Base-by-base conservation (phyloP, 306 rosid species). In the Prunus fruticosa region DNA sequence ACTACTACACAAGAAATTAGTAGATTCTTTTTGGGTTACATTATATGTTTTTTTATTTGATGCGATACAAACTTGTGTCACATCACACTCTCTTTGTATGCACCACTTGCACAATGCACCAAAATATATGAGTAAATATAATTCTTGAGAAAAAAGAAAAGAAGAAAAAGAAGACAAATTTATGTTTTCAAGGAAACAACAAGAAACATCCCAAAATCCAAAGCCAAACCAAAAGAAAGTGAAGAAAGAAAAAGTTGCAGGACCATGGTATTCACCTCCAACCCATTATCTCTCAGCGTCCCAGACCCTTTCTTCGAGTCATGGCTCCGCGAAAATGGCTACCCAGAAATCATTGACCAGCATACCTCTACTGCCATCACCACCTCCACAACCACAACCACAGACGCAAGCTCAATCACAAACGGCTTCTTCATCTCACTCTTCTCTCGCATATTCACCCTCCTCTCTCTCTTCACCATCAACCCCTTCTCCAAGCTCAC, bases 261-360 rank as follows among this genome's bases (percentile, higher is more conserved):
- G 47, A 32, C 4, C 15, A 91, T 94, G 98, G 92, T 77, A 57
- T 92, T 95, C 87, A 82, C 96, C 47, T 67, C 97, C 14, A 95
- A 95, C 73, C 98, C 98, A 25, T 77, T 95, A 10, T 87, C 98
- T 65, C 98, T 95, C 64, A 95, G 98, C 86, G 92, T 95, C 4
- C 95, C 98, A 25, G 98, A 95, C 79, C 84, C 88, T 41, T 89
- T 93, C 71, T 95, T 95, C 86, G 97, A 95, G 46, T 79, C 97
- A 25, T 95, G 98, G 97, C 98, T 95, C 53, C 95, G 98, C 49
- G 96, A 95, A 81, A 81, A 87, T 71, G 98, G 98, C 78, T 95
- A 90, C 82, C 96, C 93, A 43, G 97, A 95, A 75, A 66, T 92
- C 78, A 86, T 95, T 79, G 98, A 95, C 83, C 93, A 89, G 71